phyloP scores from a whole-genome alignment of 306 rosid species.

The Fragaria iinumae region DNA sequence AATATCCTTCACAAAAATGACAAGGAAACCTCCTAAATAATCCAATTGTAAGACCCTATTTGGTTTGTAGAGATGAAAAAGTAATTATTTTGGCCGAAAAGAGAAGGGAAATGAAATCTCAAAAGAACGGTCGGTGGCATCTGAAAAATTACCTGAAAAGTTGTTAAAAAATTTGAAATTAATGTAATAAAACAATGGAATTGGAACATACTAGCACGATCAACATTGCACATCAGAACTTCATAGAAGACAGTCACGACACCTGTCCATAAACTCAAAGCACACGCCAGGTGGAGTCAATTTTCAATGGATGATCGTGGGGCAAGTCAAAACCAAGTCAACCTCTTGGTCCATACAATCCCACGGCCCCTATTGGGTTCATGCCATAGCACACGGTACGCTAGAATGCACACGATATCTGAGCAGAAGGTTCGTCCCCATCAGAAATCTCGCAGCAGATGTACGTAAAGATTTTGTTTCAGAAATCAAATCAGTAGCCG shows the following conservation, averaged over 20 bases:
- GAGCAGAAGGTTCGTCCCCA: not conserved
- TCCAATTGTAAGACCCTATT: no score
- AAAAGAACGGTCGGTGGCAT: no score
- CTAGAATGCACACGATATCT: constrained; percentile 8
- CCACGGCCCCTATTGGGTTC: not conserved
- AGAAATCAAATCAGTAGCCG: constrained; percentile 21
- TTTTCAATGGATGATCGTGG: not conserved
- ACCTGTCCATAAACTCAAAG: not conserved
- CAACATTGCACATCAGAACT: no score
- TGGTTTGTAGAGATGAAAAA: no score
- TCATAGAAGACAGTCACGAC: not conserved
- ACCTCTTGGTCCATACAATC: not conserved
- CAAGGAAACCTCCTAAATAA: no score
- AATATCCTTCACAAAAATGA: no score
- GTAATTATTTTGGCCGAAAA: no score
- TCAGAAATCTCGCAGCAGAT: constrained; percentile 39
- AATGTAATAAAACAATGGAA: no score
- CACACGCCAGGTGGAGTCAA: not conserved
- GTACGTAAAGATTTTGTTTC: constrained; percentile 51
- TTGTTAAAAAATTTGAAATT: no score
- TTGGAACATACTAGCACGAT: no score
- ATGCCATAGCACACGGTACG: not conserved
- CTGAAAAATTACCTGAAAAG: no score
- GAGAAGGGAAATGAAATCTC: no score
- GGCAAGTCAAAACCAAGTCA: not conserved